Evolutionary conservation across 345 rosid genomes (phyloP).

Genomic region (Jatropha curcas): DNA sequence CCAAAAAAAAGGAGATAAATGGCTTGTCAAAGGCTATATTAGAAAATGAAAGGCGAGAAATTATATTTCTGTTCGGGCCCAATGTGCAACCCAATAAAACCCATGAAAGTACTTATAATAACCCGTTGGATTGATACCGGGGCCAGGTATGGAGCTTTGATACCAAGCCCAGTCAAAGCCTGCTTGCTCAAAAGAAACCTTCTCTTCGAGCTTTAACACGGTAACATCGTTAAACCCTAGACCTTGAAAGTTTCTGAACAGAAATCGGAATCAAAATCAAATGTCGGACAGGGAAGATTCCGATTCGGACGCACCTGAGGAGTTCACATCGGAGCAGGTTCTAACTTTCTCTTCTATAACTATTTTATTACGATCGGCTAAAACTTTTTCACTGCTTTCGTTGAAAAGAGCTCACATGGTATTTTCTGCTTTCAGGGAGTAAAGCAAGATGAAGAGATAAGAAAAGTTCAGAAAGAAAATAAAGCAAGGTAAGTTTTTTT

Average conservation of each 20-base stretch:
- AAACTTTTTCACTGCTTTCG: background rate
- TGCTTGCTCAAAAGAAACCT: background rate
- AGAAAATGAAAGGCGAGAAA: too few relatives aligned
- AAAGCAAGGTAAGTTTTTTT: constrained; percentile 48
- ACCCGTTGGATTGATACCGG: background rate
- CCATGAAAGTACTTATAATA: background rate
- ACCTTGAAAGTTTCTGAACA: background rate
- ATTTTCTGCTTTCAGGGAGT: constrained; percentile 47
- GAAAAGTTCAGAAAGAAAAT: constrained; percentile 59
- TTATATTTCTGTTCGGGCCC: too few relatives aligned
- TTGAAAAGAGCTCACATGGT: background rate
- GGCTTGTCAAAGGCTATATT: too few relatives aligned
- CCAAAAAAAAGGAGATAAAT: too few relatives aligned
- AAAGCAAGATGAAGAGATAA: constrained; percentile 57
- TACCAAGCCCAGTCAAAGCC: too few relatives aligned
- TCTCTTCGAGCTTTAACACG: background rate
- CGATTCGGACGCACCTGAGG: constrained; percentile 78
- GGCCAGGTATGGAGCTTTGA: background rate
- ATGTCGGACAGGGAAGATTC: constrained; percentile 56
- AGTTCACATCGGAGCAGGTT: constrained; percentile 78
- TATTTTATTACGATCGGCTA: background rate
- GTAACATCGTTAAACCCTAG: constrained; percentile 30
- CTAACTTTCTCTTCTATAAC: background rate
- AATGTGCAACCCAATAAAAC: too few relatives aligned
- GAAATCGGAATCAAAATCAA: background rate